Conservation (phyloP, 805 yeast species). For the Yarrowia deformans region DNA sequence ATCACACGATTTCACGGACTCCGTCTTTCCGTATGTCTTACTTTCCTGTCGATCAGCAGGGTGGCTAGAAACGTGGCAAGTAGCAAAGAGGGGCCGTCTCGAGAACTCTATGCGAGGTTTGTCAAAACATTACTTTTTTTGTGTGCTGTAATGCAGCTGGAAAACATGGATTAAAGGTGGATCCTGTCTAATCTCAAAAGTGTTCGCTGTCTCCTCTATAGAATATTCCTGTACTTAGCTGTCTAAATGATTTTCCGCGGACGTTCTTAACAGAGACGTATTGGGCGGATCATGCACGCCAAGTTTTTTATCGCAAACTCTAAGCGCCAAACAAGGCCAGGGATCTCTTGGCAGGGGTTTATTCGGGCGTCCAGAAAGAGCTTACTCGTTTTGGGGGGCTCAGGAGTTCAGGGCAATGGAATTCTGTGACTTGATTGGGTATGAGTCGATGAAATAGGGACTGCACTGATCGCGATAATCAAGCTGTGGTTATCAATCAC, state of each 20-base stretch:
- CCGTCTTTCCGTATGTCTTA: conserved; percentile 12
- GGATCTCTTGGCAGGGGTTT: conserved; percentile 28
- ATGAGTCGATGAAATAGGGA: too few relatives aligned
- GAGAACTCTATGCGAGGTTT: not conserved
- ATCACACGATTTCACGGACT: not conserved
- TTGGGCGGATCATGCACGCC: conserved; percentile 14
- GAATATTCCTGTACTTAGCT: too few relatives aligned
- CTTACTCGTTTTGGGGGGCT: too few relatives aligned
- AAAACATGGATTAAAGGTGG: too few relatives aligned
- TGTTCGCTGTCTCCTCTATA: not conserved
- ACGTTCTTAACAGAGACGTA: not conserved
- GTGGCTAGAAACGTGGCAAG: conserved; percentile 8
- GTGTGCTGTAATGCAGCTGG: too few relatives aligned
- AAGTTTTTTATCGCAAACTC: conserved; percentile 25
- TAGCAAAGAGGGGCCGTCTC: conserved; percentile 4
- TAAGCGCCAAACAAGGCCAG: not conserved
- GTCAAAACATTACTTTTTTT: not conserved
- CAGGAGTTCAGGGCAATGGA: too few relatives aligned
- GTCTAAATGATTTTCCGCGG: not conserved
- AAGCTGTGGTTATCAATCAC: too few relatives aligned
- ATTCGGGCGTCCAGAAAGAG: not conserved
- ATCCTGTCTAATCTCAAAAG: too few relatives aligned
- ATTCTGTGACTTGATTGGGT: too few relatives aligned
- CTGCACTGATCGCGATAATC: too few relatives aligned
- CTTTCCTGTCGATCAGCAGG: not conserved